Base-by-base conservation (phyloP, 1,139 yeast species). In the Pichia sp. region DNA sequence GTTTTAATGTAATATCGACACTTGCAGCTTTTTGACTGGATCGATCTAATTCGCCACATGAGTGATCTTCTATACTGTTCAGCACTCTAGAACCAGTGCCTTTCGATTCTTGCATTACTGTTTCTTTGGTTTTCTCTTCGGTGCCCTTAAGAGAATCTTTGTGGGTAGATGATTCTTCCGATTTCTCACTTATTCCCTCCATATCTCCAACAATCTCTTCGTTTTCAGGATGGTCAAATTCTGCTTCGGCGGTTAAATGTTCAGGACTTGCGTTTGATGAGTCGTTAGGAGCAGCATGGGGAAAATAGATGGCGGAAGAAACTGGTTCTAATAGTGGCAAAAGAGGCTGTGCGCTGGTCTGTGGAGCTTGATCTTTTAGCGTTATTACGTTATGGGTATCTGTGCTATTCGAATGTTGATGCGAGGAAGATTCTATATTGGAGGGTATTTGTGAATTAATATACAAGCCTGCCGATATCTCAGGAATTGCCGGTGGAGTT, bases 231-330 rank as follows among this genome's bases (percentile, higher is more conserved):
- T 65, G 65, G 51, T 69, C 70, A 57, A 65, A 69, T 53, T 69
- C 73, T 2, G 67, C 64, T 8, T 66, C 66, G 3, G 71, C 71
- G 2, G 68, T 68, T 43, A 70, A 52, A 56, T 69, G 71, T 47
- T 67, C 66, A 3, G 72, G 69, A 10, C 8, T 32, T 16, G 46
- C 34, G n/a, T 36, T 38, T 11, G 44, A 32, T 5, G 45, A 48
- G 3, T 58, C 54, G 45, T 61, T 60, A 11, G 63, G 73, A 6
- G 75, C 73, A 0, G 73, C 78, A 64, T 84, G 89, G 2, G 89
- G 89, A 54, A 82, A 77, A 64, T 84, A 84, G 0, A 87, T 82
- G 0, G 89, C 89, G 2, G 85, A 80, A 1, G 87, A 79, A 0
- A 82, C 80, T 1, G 85, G 84, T 55, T 80, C 81, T 51, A 75